Evolutionary conservation across 169 alveolate species (phyloP), one percentile per base, ranked within the genome.

Genomic region (Plasmodium billcollinsi): DNA sequence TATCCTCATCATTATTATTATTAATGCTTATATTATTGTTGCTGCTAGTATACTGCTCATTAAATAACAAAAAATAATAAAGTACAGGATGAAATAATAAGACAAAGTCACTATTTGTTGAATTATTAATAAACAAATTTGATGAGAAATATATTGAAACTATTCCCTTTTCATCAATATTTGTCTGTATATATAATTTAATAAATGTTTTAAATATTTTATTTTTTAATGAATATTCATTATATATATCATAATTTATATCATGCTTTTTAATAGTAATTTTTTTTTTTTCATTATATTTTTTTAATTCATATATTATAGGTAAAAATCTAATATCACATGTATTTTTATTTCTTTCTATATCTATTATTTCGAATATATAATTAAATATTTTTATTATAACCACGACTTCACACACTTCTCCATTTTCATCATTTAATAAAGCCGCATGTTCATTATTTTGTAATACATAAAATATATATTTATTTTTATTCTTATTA

Each of bases 401-500:
- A 21, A 78, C 78, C 1, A 67, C 89, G 2, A 78, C 33, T 65
- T 78, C 89, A 47, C 89, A 78, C 0, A 78, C 78, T 45, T 78
- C 49, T 50, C 89, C 89, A 29, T 78, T 78, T 45, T 78, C 89
- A 24, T 78, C 89, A 18, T 78, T 78, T 14, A 78, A 59, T 45
- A 78, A 52, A 0, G 78, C 89, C 11, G 80, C 89, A 66, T 78
- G 89, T 11, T 67, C 89, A n/a, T 78, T 78, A 18, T 56, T 78
- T 15, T 29, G 66, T 21, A 78, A 24, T 7, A 66, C 89, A 43
- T 78, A 78, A 8, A 78, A 78, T 14, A 78, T 15, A 58, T 26
- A 78, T 18, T 71, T 69, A 58, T 78, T 78, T 52, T 78, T 78
- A 45, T 78, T 65, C 18, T 54, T 52, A 45, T 65, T 65, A 15